phyloP scores from a whole-genome alignment of 2,329 filamentous ascomycete species.

The Calonectria pseudoreteaudii region DNA sequence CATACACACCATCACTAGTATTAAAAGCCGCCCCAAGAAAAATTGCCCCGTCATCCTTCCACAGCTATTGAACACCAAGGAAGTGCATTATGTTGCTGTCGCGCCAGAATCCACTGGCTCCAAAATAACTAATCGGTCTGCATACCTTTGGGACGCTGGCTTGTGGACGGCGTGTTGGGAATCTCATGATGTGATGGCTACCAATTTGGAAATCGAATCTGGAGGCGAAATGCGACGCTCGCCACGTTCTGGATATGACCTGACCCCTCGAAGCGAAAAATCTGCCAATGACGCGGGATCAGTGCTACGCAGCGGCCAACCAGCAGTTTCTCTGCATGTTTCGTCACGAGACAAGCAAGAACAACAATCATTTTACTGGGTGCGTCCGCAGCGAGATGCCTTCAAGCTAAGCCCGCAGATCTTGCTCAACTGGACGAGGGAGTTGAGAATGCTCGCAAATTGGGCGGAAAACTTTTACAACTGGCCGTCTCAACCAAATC shows the following conservation, averaged over 20 bases:
- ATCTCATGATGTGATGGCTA: not conserved
- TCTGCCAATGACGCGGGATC: fast-evolving
- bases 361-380: not conserved
- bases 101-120: not conserved
- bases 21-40: too few species aligned
- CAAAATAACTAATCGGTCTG: not conserved
- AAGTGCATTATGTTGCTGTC: not conserved
- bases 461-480: not conserved
- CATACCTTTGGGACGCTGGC: not conserved
- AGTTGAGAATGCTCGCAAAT: not conserved
- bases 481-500: fast-evolving
- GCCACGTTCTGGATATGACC: not conserved
- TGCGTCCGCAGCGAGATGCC: not conserved
- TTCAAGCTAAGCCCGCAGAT: not conserved
- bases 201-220: not conserved
- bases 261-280: not conserved
- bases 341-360: not conserved
- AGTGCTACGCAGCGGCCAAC: fast-evolving
- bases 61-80: too few species aligned
- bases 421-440: not conserved
- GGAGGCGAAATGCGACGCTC: not conserved
- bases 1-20: not conserved
- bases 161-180: not conserved
- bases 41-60: not conserved
- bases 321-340: not conserved